Evolutionary conservation across 192 early-diverging fungal genomes (phyloP).

Genomic region (Chytriomyces sp.): DNA sequence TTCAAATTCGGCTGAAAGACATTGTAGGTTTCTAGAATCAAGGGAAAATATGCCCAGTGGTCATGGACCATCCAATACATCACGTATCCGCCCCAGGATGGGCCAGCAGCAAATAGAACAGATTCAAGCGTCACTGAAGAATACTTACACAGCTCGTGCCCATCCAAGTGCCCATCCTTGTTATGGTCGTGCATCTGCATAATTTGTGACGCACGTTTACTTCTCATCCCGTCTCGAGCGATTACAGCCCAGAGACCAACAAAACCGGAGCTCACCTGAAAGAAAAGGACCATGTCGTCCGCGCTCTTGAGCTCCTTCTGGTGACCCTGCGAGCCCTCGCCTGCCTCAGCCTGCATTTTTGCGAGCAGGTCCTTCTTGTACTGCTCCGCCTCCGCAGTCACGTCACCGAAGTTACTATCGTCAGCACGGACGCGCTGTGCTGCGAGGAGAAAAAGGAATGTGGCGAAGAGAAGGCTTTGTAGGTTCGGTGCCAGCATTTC

Average conservation of each 20-base stretch:
- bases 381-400: neutral
- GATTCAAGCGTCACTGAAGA: no score
- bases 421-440: no score
- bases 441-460: no score
- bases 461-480: no score
- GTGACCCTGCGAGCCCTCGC: neutral
- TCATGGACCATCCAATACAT: no score
- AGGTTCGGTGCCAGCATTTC: no score
- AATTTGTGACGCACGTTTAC: neutral
- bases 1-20: neutral
- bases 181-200: constrained; percentile 66
- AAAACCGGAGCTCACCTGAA: neutral
- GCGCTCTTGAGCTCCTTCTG: constrained; percentile 21
- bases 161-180: constrained; percentile 72
- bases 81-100: no score
- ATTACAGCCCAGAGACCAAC: neutral
- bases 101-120: no score
- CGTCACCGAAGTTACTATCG: constrained; percentile 17
- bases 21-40: neutral
- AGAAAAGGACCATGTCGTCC: constrained; percentile 24
- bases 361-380: constrained; percentile 3
- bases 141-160: constrained; percentile 68
- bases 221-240: neutral
- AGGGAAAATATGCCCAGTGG: neutral
- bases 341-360: neutral